phyloP scores from a whole-genome alignment of 2,329 filamentous ascomycete species.

The Aspergillus sp. region DNA sequence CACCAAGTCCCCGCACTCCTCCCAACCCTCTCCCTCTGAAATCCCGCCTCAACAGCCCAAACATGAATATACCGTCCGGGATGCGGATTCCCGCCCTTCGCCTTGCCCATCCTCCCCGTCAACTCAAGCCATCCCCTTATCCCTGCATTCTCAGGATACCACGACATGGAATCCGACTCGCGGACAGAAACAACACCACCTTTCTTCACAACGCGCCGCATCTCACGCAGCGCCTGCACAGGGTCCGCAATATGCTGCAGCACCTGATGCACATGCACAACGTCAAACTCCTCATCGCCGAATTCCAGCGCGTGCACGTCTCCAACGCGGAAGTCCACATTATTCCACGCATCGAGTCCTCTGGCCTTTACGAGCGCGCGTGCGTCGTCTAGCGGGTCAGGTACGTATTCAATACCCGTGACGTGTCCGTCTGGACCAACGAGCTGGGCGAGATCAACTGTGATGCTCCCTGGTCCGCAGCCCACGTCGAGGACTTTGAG shows the following conservation, averaged over 20 bases:
- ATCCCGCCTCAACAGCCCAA: conserved; percentile 39
- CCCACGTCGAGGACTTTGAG: conserved; percentile 47
- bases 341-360: conserved; percentile 23
- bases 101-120: conserved; percentile 19
- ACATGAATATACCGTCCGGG: conserved; percentile 31
- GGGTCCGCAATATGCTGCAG: conserved; percentile 57
- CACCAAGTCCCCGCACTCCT: conserved; percentile 37
- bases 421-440: conserved; percentile 37
- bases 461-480: conserved; percentile 48
- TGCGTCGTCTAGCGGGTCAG: conserved; percentile 35
- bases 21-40: conserved; percentile 23
- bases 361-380: conserved; percentile 24
- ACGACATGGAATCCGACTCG: conserved; percentile 38
- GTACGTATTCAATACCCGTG: conserved; percentile 36
- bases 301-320: conserved; percentile 45
- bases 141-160: conserved; percentile 33
- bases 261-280: conserved; percentile 61
- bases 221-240: conserved; percentile 52
- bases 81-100: conserved; percentile 30
- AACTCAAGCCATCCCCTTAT: conserved; percentile 27
- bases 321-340: conserved; percentile 37
- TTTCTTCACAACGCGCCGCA: conserved; percentile 54
- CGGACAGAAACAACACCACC: conserved; percentile 54
- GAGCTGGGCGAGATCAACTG: conserved; percentile 38
- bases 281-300: conserved; percentile 53